Evolutionary conservation across 1,284 basidiomycete species (phyloP).

Genomic region (Dichomitus squalens): DNA sequence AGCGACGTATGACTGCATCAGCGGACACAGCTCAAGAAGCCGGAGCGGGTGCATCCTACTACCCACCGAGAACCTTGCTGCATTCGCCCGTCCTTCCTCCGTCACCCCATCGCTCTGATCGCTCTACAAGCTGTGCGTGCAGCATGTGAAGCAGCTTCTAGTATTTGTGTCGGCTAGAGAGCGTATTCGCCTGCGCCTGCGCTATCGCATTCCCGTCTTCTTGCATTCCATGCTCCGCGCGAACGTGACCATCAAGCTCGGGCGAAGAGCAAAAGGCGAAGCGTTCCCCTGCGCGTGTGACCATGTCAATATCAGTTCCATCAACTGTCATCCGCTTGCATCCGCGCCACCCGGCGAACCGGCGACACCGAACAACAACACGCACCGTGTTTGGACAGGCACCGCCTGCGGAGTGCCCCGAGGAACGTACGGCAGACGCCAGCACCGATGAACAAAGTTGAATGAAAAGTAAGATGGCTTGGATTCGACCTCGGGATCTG

Average conservation of each 20-base stretch:
- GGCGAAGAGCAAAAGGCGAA: too few species aligned
- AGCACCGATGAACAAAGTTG: not conserved
- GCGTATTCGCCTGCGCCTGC: not conserved
- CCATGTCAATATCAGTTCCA: too few species aligned
- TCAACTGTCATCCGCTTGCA: too few species aligned
- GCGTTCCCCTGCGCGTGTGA: too few species aligned
- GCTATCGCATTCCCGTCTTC: not conserved
- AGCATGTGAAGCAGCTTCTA: not conserved
- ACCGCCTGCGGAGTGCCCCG: conserved; percentile 1
- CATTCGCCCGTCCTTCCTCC: not conserved
- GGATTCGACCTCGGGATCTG: conserved; percentile 1
- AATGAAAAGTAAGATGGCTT: not conserved
- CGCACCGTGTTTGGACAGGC: conserved; percentile 5
- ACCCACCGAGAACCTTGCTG: not conserved
- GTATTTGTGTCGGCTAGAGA: not conserved
- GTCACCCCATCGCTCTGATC: not conserved
- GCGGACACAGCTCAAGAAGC: conserved; percentile 2
- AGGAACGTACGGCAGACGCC: too few species aligned
- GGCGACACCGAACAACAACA: not conserved
- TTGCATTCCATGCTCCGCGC: not conserved
- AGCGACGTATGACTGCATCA: not conserved
- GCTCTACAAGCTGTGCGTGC: conserved; percentile 1
- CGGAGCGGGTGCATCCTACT: not conserved
- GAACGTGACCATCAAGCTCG: too few species aligned
- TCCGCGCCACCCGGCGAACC: too few species aligned